Base-by-base conservation (phyloP, 352 stramenopile genomes). In the Globisporangium canariense region DNA sequence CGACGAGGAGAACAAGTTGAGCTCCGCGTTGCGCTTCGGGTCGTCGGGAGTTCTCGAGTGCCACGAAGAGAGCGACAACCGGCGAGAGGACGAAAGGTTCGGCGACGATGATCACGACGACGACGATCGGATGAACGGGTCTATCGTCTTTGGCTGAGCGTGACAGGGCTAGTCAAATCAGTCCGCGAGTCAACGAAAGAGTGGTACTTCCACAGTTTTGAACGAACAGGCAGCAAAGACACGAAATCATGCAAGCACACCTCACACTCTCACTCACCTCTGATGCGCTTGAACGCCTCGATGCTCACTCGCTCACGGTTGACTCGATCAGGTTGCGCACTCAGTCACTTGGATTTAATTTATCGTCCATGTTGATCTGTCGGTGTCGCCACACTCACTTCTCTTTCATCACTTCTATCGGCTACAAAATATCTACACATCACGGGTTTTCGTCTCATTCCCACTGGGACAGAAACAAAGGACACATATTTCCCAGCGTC, bases 1-100 rank as follows among this genome's bases (percentile, higher is more conserved):
- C 34, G 84, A 93, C 57, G 84, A 91, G 76, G 84, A 91, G 58
- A 89, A 75, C 76, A 91, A 89, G 54, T 67, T 93, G 58, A 75
- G 66, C 45, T 77, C 69, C 13, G 66, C 66, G 41, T 57, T 81
- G 7, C 67, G 46, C n/a, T 65, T 60, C 28, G 30, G 25, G 1
- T 43, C 46, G 18, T 50, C 41, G 30, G 47, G 16, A 59, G n/a
- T 45, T 47, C 53, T 36, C 32, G 25, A 50, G 28, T 61, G n/a
- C 32, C 41, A 49, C 36, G 41, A 57, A 38, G 32, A 20, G 47
- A 28, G 38, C 57, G 41, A 46, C 43, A 51, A 30, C 4, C 38
- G 14, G n/a, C 20, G 46, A 4, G 49, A 32, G 4, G n/a, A 59
- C 41, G 49, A 52, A 41, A 25, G 61, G 30, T 40, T 54, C 20